Evolutionary conservation across 2,329 filamentous ascomycete species (phyloP), one percentile per base, ranked within the genome.

Genomic region (Cephalotrichum gorgonifer): DNA sequence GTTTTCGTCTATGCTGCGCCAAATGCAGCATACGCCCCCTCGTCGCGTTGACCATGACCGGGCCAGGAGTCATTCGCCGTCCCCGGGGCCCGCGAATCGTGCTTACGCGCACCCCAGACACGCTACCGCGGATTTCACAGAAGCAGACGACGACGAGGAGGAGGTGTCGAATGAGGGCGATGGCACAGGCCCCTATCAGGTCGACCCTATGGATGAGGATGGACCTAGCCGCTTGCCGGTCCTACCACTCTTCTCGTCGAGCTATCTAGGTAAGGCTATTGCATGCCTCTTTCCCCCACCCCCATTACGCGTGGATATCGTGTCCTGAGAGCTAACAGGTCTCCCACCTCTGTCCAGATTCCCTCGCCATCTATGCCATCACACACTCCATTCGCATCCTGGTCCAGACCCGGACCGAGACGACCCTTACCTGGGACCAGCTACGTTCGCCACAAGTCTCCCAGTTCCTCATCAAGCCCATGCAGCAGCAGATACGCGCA

Each of bases 381-480:
- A 95, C 90, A 26, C 91, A 96, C 66, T 81, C 87, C 28, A 90
- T 96, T 54, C 86, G 91, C 55, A 81, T 89, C 48, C 76, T 96
- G 50, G 83, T 97, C 52, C 79, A 87, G 55, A 76, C 87, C 51
- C 82, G 86, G 61, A 95, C 88, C 65, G 91, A 97, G 69, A 96
- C 90, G 2, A 91, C 88, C 0, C 70, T 97, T 46, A 85, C 88
- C 15, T 97, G 90, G 90, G 91, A 97, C 55, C 91, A 97, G 64
- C 74, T 97, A 54, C 81, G 90, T 54, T 95, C 89, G n/a, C 91
- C 91, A 3, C 91, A 97, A 63, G 85, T 97, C 50, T 95, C 89
- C 15, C 90, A 95, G 62, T 97, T 97, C 63, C 76, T 97, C 31
- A 79, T 96, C 61, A 96, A 96, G 71, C 91, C 91, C 2, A 93